Base-by-base conservation (phyloP, 2,329 filamentous ascomycete genomes). In the Trematosphaeria pertusa region DNA sequence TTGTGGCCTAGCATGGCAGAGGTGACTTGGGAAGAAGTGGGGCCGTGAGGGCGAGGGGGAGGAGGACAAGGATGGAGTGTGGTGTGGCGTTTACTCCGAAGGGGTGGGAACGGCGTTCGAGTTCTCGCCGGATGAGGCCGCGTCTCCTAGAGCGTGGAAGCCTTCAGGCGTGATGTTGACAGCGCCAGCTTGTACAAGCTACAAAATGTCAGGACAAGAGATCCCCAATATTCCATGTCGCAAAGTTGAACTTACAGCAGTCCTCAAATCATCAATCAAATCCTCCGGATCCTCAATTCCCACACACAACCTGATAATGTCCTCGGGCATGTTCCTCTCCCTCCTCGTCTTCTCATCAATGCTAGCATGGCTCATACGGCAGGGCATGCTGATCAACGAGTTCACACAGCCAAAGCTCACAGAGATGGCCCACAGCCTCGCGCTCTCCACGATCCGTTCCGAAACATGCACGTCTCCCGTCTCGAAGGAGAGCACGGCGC, bases 351-450 rank as follows among this genome's bases (percentile, higher is more conserved):
- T 96, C 48, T 91, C 89, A 69, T 97, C 94, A 66, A 99, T 99
- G 69, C 91, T 96, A 30, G 94, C 94, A 74, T 99, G 94, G 75
- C 93, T 97, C 95, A 99, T 99, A 65, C 93, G 91, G 76, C 94
- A 99, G 7, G 94, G 93, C 93, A 99, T 97, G 77, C 92, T 97
- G 74, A 99, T 99, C 71, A 99, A 78, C 70, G 90, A 96, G 78
- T 99, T 99, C 58, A 99, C 94, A 71, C 94, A 97, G 37, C 94
- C 94, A 70, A 99, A 99, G 67, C 91, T 96, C 49, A 99, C 94
- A 58, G 89, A 95, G 61, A 99, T 99, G 24, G 89, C 91, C 86
- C 91, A 99, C 22, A 99, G 79, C 56, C 89, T 85, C 2, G 94
- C 89, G 21, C 89, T 89, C 75, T 97, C 94, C 4, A 99, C 94